A percentile compares a stretch with the other conserved stretches of the same genome.
These are phyloP conservation scores for Ceratocystiopsis brevicomis DNA, from an alignment of 2,329 filamentous ascomycete genomes.

Conservation along the genomic window DNA sequence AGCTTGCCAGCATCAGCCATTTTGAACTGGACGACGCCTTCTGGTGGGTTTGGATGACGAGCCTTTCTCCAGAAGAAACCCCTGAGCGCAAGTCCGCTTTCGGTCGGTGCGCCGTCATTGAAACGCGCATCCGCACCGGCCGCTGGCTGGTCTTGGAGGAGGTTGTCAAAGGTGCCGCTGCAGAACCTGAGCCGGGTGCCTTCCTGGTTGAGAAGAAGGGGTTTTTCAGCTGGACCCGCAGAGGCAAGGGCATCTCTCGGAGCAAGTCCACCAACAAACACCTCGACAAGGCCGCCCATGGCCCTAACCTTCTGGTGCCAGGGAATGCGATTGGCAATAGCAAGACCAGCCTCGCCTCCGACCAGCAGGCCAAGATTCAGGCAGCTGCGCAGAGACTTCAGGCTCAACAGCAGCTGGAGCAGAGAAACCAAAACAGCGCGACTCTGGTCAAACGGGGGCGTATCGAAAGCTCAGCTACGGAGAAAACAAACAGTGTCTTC, in stretches of 20 bases:
- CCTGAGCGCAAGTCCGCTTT: conserved; percentile 75
- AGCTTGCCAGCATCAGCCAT: conserved; percentile 76
- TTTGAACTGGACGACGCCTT: conserved; percentile 88
- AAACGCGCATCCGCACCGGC: conserved; percentile 63
- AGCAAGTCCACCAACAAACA: conserved; percentile 54
- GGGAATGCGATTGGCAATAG: conserved; percentile 31
- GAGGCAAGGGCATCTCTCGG: conserved; percentile 42
- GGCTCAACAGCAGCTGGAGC: conserved; percentile 44
- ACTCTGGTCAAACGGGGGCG: conserved; percentile 27
- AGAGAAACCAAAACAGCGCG: conserved; percentile 15
- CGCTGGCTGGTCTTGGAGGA: conserved; percentile 94
- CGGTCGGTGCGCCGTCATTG: conserved; percentile 78
- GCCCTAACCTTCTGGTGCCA: conserved; percentile 21
- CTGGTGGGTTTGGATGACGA: conserved; percentile 99
- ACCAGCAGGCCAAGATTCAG: conserved; percentile 85
- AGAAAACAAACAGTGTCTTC: conserved; percentile 76
- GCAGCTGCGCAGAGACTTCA: conserved; percentile 74
- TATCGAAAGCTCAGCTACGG: conserved; percentile 31
- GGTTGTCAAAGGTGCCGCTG: conserved; percentile 80
- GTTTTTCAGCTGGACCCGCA: conserved; percentile 71
- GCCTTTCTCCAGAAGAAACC: conserved; percentile 79
- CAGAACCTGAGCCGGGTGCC: conserved; percentile 64
- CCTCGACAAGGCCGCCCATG: conserved; percentile 21
- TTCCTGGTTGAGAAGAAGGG: conserved; percentile 94
- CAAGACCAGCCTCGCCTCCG: conserved; percentile 70